These are phyloP conservation scores for Venturia pyrina DNA, from an alignment of 2,329 filamentous ascomycete species.

Conservation along the genomic window DNA sequence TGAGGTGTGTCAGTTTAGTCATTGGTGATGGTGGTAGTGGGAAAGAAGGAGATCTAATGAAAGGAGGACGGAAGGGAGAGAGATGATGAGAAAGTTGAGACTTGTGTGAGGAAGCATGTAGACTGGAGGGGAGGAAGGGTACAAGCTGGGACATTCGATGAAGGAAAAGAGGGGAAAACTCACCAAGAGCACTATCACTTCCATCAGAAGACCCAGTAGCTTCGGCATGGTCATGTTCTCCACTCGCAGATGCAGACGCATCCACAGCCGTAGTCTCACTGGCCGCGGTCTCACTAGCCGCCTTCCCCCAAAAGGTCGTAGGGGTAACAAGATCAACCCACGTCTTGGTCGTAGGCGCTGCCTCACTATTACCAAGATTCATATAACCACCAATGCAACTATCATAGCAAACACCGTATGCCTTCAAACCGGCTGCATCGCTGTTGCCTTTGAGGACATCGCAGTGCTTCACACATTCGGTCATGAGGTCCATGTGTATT, in stretches of 20 bases:
- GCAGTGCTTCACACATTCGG: conserved; percentile 41
- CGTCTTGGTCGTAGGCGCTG: conserved; percentile 9
- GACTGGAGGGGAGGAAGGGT: not conserved
- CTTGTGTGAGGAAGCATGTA: not conserved
- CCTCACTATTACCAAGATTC: conserved; percentile 29
- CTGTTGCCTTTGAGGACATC: conserved; percentile 39
- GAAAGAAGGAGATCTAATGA: not conserved
- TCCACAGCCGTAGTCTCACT: too few relatives aligned
- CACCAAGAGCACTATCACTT: not conserved
- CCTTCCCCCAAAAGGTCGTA: conserved; percentile 11
- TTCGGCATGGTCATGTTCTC: too few relatives aligned
- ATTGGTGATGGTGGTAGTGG: not conserved
- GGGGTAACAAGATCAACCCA: conserved; percentile 5
- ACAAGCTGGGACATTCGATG: not conserved
- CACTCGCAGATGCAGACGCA: too few relatives aligned
- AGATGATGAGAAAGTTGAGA: not conserved
- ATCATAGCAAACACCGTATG: conserved; percentile 39
- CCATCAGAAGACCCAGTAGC: conserved; percentile 8
- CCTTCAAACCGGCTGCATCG: conserved; percentile 32
- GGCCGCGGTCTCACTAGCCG: not conserved
- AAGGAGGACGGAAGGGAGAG: not conserved
- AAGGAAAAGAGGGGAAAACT: not conserved
- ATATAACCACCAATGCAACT: conserved; percentile 40
- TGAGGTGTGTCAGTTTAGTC: not conserved
- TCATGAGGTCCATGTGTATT: conserved; percentile 40